These are phyloP conservation scores for Prunella vulgaris DNA, from an alignment of 257 asterid species.

Conservation along the genomic window DNA sequence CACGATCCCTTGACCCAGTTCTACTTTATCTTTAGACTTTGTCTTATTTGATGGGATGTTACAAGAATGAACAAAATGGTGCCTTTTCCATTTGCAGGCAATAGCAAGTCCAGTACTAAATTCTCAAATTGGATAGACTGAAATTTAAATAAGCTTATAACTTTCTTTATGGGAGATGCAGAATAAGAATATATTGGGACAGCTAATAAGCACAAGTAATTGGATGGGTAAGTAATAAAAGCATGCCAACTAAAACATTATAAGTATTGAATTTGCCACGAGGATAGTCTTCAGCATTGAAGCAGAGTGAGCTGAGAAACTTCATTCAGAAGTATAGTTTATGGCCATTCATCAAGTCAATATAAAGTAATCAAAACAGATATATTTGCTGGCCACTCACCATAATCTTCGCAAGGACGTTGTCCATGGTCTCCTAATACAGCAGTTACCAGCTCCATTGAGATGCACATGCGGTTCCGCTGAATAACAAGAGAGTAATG, in stretches of 20 bases:
- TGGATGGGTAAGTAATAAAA: not conserved
- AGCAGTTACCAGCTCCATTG: conserved; percentile 99
- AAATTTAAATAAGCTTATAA: not conserved
- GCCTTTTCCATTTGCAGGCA: not conserved
- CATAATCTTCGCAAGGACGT: conserved; percentile 93
- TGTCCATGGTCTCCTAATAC: conserved; percentile 98
- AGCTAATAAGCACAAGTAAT: not conserved
- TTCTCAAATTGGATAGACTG: not conserved
- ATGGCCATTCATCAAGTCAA: not conserved
- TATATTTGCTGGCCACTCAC: conserved; percentile 39
- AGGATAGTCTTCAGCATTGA: not conserved
- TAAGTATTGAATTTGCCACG: not conserved
- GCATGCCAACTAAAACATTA: not conserved
- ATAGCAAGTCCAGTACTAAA: not conserved
- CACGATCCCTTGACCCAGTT: not conserved
- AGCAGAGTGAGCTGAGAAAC: conserved; percentile 1
- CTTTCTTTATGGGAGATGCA: not conserved
- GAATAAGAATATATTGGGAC: not conserved
- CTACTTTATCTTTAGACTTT: not conserved
- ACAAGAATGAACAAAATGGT: not conserved
- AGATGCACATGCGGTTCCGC: conserved; percentile 74
- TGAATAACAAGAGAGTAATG: conserved; percentile 27
- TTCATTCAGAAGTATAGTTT: not conserved
- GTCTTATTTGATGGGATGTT: conserved; percentile 2
- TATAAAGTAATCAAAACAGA: not conserved